Percentiles rank a stretch among this genome's conserved stretches.
These are phyloP conservation scores for Termitomyces sp. DNA, from an alignment of 768 basidiomycete species.

Conservation along the genomic window DNA sequence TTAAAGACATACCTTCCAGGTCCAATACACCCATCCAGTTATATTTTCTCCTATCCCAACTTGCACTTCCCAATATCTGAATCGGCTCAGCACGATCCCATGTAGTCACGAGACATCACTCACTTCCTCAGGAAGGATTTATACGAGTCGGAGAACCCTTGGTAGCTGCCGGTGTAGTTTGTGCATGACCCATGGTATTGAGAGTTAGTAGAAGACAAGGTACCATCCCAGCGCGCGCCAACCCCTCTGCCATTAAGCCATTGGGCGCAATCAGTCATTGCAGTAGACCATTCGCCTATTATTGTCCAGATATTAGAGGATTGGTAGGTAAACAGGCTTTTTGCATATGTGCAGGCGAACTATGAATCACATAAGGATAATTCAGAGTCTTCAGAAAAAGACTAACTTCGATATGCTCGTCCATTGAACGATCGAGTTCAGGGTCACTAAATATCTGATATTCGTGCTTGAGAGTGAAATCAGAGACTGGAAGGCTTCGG, in stretches of 20 bases:
- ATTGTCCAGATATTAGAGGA: conserved; percentile 64
- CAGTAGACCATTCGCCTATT: conserved; percentile 77
- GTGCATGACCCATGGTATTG: conserved; percentile 56
- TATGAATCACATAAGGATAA: conserved; percentile 10
- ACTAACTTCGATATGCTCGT: conserved; percentile 50
- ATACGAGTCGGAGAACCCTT: conserved; percentile 57
- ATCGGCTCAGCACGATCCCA: not conserved
- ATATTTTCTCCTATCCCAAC: conserved; percentile 67
- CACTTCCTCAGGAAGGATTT: conserved; percentile 57
- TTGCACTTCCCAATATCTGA: conserved; percentile 78
- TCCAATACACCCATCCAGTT: conserved; percentile 73
- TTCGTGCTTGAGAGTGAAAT: conserved; percentile 42
- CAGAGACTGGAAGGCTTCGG: conserved; percentile 1
- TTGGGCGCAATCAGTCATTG: conserved; percentile 67
- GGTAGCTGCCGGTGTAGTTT: conserved; percentile 55
- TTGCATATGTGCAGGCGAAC: conserved; percentile 52
- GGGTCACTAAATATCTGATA: conserved; percentile 67
- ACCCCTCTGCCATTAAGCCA: conserved; percentile 78
- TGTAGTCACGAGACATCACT: conserved; percentile 17
- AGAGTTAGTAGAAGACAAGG: conserved; percentile 35
- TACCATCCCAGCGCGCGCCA: conserved; percentile 68
- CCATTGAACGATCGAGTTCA: conserved; percentile 48
- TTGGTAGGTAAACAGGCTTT: conserved; percentile 41
- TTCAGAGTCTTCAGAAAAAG: not conserved
- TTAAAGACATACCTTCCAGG: conserved; percentile 58